Conservation (phyloP, 352 stramenopile genomes). For the Phytophthora pistaciae region DNA sequence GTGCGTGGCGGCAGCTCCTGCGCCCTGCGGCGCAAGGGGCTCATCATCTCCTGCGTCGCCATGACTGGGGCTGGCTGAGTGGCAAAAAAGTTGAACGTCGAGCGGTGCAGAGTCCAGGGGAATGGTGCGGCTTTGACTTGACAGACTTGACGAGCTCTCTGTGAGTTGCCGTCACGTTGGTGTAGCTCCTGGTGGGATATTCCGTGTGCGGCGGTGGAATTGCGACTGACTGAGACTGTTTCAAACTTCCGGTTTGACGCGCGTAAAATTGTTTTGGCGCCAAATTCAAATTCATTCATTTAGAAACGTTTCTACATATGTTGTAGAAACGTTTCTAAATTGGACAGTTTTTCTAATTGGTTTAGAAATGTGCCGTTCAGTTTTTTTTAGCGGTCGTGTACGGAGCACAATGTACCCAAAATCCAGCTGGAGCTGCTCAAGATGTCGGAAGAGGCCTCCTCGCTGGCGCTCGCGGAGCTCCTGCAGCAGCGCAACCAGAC, state of each 20-base stretch:
- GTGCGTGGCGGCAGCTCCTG: conserved; percentile 32
- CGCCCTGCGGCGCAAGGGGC: conserved; percentile 37
- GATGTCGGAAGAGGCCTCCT: neutral
- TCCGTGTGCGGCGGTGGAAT: neutral
- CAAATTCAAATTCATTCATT: neutral
- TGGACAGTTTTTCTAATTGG: neutral
- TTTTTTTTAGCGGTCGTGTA: neutral
- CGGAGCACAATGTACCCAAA: neutral
- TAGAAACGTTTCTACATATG: neutral
- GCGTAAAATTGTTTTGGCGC: conserved; percentile 14
- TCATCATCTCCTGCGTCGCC: conserved; percentile 51
- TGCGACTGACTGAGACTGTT: neutral
- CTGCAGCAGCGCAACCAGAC: neutral
- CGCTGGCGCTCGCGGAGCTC: neutral
- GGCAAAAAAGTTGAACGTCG: neutral
- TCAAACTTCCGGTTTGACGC: conserved; percentile 2
- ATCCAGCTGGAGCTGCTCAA: neutral
- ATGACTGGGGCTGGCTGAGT: conserved; percentile 27
- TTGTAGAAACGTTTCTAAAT: neutral
- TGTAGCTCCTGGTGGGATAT: neutral
- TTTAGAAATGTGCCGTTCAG: neutral
- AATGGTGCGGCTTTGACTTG: neutral
- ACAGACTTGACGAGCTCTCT: too few relatives aligned
- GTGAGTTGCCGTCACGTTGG: too few relatives aligned
- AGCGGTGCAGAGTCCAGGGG: neutral